phyloP scores from a whole-genome alignment of 345 rosid species.

The Carallia brachiata region DNA sequence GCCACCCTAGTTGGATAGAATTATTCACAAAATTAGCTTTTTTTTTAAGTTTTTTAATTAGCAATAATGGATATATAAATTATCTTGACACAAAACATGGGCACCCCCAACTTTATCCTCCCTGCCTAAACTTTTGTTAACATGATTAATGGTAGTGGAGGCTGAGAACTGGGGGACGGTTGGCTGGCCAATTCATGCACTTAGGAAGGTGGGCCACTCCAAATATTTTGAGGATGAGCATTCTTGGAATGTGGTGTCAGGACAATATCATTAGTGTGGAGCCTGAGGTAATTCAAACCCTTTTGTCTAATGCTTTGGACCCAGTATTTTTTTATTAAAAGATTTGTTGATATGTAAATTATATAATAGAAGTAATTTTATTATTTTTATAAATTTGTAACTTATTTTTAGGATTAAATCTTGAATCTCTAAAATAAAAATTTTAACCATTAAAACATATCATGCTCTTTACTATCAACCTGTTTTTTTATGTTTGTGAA shows the following conservation, averaged over 20 bases:
- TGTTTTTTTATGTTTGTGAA: background rate
- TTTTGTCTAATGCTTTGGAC: constrained; percentile 27
- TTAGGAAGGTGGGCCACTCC: constrained; percentile 12
- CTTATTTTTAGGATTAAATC: too few species aligned
- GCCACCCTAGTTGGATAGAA: too few species aligned
- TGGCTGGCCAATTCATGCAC: constrained; percentile 31
- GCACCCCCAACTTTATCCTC: constrained; percentile 5
- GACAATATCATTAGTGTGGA: constrained; percentile 50
- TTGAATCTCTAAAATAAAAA: too few species aligned
- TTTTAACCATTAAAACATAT: background rate
- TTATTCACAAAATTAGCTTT: too few species aligned
- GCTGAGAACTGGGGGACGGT: background rate
- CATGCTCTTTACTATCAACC: constrained; percentile 18
- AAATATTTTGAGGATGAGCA: constrained; percentile 20
- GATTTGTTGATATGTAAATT: too few species aligned
- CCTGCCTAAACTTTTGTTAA: constrained; percentile 31
- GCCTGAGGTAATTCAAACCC: constrained; percentile 22
- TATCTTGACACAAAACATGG: background rate
- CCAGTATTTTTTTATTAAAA: background rate
- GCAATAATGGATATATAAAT: too few species aligned
- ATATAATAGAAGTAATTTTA: too few species aligned
- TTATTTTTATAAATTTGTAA: too few species aligned
- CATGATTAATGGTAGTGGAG: constrained; percentile 34
- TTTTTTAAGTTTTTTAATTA: too few species aligned
- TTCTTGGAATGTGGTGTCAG: constrained; percentile 42